Base-by-base conservation (phyloP, 352 stramenopile species). In the Peronospora farinosa region DNA sequence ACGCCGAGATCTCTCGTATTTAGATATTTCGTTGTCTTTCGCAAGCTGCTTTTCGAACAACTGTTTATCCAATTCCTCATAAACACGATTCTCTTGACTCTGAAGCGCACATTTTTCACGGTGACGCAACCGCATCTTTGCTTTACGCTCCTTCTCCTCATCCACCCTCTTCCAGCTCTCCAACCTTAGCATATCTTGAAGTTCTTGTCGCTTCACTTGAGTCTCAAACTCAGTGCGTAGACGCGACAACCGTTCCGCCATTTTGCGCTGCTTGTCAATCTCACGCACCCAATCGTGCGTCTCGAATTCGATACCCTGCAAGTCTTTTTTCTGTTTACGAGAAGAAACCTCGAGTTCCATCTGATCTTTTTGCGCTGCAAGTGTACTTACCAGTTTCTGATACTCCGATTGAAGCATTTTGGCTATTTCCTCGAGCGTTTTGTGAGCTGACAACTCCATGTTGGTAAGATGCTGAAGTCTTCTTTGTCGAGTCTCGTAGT, bases 101-200 rank as follows among this genome's bases (percentile, higher is more conserved):
- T 75, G 30, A 25, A 78, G 35, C 12, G 69, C 67, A 15, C 54
- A 57, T 16, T 82, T 66, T 39, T 88, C 79, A 3, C 54, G 67
- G 1, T 59, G 52, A 17, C 71, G 57, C 35, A 68, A 52, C 32
- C 63, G 67, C 31, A 51, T 44, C 41, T 62, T 82, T 23, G 37
- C 60, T 46, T 57, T 53, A 11, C 35, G 61, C 25, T 49, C 68
- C 19, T 74, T 60, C 8, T 73, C 63, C 40, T 88, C 72, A 51
- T 87, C 75, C 28, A 89, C 71, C 46, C 67, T 63, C 46, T 84
- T 88, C 82, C 79, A 91, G 16, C 51, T 64, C n/a, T 86, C 74
- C 38, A 91, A 79, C 23, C 74, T 79, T 0, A 84, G 50, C 40
- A 88, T 39, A 56, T 92, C 73, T 21, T 83, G 51, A 7, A 90